Conservation (phyloP, 257 asterid species). For the Euphrasia confusa region DNA sequence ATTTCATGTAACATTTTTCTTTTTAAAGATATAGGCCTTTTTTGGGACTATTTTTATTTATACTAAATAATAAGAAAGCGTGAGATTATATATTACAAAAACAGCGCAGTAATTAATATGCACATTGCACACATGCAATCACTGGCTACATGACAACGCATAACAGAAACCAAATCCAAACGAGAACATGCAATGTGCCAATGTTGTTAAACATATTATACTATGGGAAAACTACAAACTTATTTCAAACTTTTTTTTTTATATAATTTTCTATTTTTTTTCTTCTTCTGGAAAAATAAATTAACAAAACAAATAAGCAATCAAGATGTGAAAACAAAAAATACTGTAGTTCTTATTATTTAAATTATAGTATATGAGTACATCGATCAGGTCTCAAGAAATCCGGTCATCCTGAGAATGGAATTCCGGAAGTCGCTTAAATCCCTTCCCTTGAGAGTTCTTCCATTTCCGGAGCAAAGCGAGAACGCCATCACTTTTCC, state of each 20-base stretch:
- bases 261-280: background rate
- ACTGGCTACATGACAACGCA: constrained; percentile 24
- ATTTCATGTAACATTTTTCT: too few relatives aligned
- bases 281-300: background rate
- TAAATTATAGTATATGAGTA: too few relatives aligned
- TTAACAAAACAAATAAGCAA: background rate
- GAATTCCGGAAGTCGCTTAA: constrained; percentile 64
- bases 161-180: constrained; percentile 17
- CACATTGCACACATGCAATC: background rate
- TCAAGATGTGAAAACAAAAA: too few relatives aligned
- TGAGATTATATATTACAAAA: background rate
- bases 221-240: constrained; percentile 18
- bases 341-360: background rate
- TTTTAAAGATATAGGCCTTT: too few relatives aligned
- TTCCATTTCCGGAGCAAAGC: constrained; percentile 58
- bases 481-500: constrained; percentile 59
- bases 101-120: background rate
- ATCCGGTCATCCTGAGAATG: constrained; percentile 72
- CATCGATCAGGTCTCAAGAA: constrained; percentile 53
- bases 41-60: too few relatives aligned
- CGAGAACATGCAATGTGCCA: constrained; percentile 26
- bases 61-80: too few relatives aligned
- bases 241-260: background rate
- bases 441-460: constrained; percentile 68
- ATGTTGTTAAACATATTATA: constrained; percentile 2